phyloP scores from a whole-genome alignment of 352 stramenopile genomes.

The Halophytophthora batemanensis region DNA sequence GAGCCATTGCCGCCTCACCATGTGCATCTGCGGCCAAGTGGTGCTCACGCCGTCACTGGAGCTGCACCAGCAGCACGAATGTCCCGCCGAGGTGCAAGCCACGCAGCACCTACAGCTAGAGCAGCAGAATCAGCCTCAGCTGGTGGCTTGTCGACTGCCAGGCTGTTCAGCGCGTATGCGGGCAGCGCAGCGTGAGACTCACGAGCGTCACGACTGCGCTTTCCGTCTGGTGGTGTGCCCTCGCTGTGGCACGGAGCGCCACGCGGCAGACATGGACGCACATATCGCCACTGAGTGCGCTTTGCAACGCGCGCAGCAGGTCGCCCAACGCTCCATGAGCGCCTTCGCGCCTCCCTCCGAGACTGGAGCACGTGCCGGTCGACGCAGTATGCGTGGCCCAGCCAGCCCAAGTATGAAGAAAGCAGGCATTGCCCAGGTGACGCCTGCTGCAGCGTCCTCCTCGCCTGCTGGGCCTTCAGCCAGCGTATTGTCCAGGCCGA shows the following conservation, averaged over 20 bases:
- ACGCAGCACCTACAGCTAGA: constrained; percentile 1
- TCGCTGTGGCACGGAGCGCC: constrained; percentile 32
- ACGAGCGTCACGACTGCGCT: constrained; percentile 54
- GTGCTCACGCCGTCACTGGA: constrained; percentile 52
- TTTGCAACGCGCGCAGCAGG: constrained; percentile 25
- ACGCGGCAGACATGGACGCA: constrained; percentile 38
- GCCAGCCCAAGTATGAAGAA: constrained; percentile 2
- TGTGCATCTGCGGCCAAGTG: constrained; percentile 69
- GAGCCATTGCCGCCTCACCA: constrained; percentile 59
- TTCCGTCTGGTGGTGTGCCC: constrained; percentile 35
- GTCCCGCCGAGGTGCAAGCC: constrained; percentile 22
- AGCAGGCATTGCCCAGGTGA: too few relatives aligned
- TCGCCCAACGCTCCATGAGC: constrained; percentile 20
- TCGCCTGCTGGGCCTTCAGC: neutral
- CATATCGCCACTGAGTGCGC: constrained; percentile 43
- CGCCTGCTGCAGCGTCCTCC: neutral
- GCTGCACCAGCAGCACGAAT: constrained; percentile 54
- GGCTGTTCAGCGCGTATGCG: constrained; percentile 30
- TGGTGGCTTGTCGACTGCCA: constrained; percentile 20
- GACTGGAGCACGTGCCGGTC: constrained; percentile 16
- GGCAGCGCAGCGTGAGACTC: constrained; percentile 38
- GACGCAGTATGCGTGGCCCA: constrained; percentile 22
- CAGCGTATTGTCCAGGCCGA: neutral
- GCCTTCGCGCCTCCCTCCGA: constrained; percentile 14
- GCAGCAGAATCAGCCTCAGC: constrained; percentile 1